Conservation (phyloP, 1,284 basidiomycete species). For the Moniliella sp. region DNA sequence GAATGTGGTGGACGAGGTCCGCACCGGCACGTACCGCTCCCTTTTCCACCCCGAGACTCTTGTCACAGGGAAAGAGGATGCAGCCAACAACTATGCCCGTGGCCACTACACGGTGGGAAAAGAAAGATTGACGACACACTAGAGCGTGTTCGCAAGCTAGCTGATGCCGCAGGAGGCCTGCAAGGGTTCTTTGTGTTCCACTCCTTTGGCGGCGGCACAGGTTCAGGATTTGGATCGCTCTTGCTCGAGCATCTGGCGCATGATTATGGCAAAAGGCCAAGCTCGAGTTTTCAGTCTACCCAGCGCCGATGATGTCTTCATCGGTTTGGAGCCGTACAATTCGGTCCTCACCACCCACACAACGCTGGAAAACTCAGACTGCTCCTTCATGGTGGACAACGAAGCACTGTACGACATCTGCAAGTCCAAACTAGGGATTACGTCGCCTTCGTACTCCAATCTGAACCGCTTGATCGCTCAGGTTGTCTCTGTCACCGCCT, state of each 20-base stretch:
- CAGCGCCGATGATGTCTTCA: constrained; percentile 50
- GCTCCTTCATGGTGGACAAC: constrained; percentile 43
- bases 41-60: constrained; percentile 98
- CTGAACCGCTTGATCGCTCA: constrained; percentile 78
- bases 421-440: constrained; percentile 75
- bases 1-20: constrained; percentile 84
- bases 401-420: constrained; percentile 82
- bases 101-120: constrained; percentile 74
- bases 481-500: constrained; percentile 91
- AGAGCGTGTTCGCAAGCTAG: constrained; percentile 82
- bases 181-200: constrained; percentile 99
- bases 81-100: constrained; percentile 84
- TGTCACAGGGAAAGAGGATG: constrained; percentile 97
- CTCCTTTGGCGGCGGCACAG: constrained; percentile 96
- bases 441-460: constrained; percentile 74
- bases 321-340: constrained; percentile 97
- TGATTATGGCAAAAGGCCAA: constrained; percentile 99
- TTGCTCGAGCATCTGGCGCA: constrained; percentile 81
- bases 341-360: constrained; percentile 94
- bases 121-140: constrained; percentile 65
- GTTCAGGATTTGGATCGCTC: constrained; percentile 93
- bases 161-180: constrained; percentile 89
- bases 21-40: constrained; percentile 72
- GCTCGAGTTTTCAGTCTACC: constrained; percentile 95
- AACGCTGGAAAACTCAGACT: constrained; percentile 94